Percentiles rank a stretch among this genome's conserved stretches.
phyloP scores from a whole-genome alignment of 306 rosid genomes.

The Lithocarpus polystachyus region DNA sequence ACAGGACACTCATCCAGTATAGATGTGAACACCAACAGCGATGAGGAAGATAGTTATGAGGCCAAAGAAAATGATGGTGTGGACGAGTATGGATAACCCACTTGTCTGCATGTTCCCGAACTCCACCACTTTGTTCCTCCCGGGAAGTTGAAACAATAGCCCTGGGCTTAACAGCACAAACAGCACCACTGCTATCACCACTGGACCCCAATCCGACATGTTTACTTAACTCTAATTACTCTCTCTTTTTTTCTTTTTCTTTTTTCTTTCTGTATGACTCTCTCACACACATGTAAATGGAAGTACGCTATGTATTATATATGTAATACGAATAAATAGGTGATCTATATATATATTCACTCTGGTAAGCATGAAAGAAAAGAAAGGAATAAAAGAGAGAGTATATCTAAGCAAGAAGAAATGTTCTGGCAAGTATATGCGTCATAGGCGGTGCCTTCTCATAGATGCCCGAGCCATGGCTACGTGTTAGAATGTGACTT shows the following conservation, averaged over 20 bases:
- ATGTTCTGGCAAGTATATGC: neutral
- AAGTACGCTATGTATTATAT: neutral
- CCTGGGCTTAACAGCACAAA: constrained; percentile 67
- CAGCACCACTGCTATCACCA: constrained; percentile 70
- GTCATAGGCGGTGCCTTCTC: constrained; percentile 20
- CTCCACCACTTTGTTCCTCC: constrained; percentile 43
- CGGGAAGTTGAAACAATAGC: constrained; percentile 59
- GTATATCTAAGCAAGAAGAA: constrained; percentile 18
- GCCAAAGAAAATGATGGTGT: constrained; percentile 63
- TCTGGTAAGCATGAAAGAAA: constrained; percentile 17
- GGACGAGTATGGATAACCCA: constrained; percentile 48
- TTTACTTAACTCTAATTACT: neutral
- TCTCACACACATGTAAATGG: neutral
- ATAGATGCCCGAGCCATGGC: neutral
- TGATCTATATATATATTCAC: neutral
- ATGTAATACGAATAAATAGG: neutral
- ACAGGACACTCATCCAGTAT: constrained; percentile 31
- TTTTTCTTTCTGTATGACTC: neutral
- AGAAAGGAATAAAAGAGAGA: constrained; percentile 6
- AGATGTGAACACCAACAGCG: constrained; percentile 60
- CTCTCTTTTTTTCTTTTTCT: neutral
- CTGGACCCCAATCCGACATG: constrained; percentile 82
- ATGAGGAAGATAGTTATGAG: constrained; percentile 63
- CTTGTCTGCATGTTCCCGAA: constrained; percentile 65
- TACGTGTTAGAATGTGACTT: neutral